These are phyloP conservation scores for Lactarius psammicola DNA, from an alignment of 768 basidiomycete genomes.

Conservation along the genomic window DNA sequence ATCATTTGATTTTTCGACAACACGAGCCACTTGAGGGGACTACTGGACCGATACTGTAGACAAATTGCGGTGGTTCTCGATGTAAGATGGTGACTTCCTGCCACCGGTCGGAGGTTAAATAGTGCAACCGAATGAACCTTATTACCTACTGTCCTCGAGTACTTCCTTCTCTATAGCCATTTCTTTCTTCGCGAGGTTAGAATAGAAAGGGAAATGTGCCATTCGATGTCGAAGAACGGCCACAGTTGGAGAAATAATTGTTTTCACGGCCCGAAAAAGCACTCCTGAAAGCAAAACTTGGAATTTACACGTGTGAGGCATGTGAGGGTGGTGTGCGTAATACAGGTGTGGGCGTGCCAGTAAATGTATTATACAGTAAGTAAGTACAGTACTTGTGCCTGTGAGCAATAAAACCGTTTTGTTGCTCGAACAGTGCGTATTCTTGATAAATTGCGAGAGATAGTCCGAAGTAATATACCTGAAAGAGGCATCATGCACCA, in stretches of 20 bases:
- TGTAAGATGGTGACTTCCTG: too few relatives aligned
- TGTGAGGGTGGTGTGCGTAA: not conserved
- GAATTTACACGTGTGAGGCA: conserved; percentile 2
- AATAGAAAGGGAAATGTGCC: not conserved
- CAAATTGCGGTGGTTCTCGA: too few relatives aligned
- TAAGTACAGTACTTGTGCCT: not conserved
- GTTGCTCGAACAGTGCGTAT: not conserved
- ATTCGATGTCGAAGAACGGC: not conserved
- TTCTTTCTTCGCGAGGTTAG: not conserved
- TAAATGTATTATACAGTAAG: not conserved
- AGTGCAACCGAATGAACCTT: not conserved
- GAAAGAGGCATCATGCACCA: not conserved
- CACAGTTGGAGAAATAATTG: not conserved
- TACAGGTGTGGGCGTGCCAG: not conserved
- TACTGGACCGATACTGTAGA: too few relatives aligned
- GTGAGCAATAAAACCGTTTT: not conserved
- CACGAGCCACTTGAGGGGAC: not conserved
- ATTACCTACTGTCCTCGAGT: too few relatives aligned
- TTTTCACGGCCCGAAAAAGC: not conserved
- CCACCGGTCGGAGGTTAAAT: not conserved
- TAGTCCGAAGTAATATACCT: not conserved
- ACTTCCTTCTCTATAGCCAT: too few relatives aligned
- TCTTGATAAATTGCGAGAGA: not conserved
- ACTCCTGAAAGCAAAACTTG: not conserved
- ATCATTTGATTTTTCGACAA: not conserved